Base-by-base conservation (phyloP, 1,284 basidiomycete genomes). In the Takashimella tepidaria region DNA sequence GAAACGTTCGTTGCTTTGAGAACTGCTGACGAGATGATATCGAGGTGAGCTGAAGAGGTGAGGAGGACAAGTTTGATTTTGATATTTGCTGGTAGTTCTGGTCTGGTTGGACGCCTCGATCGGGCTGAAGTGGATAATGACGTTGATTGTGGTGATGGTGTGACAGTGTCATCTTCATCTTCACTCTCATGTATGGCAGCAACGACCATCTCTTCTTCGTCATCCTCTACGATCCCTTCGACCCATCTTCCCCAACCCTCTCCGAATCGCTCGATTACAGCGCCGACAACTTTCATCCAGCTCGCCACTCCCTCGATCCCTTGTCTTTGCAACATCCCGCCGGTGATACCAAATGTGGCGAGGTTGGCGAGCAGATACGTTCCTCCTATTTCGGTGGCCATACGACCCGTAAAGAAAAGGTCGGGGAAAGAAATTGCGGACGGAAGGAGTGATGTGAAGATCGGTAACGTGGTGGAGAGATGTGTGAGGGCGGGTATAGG, bases 351-450 rank as follows among this genome's bases (percentile, higher is more conserved):
- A 50, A 76, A 71, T 4, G 69, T 73, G 12, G 63, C 66, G n/a
- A 76, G 66, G 61, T 76, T 76, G 11, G 70, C 73, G 3, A 76
- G 58, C 24, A 76, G 65, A 47, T 67, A 63, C 4, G 70, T 73
- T 49, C 63, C 66, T n/a, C 68, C 73, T 3, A 62, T 47, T 49
- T 76, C 75, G 8, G 56, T 58, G 4, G 19, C 31, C 8, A 75
- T 53, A 6, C 58, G 46, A 10, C 66, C 68, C 11, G 55, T 21
- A 1, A 43, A 24, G 1, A 76, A 58, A 0, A 73, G 40, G 1
- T 51, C 26, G 0, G 65, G 61, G 5, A 63, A 19, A 1, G 49
- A 43, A 0, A 65, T 60, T 0, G 69, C 69, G 8, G 55, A 58
- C 1, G 73, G 73, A 3, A 76, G 52, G 5, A 76, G 53, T 11